These are phyloP conservation scores for Reutealis trisperma DNA, from an alignment of 345 rosid species.

Conservation along the genomic window DNA sequence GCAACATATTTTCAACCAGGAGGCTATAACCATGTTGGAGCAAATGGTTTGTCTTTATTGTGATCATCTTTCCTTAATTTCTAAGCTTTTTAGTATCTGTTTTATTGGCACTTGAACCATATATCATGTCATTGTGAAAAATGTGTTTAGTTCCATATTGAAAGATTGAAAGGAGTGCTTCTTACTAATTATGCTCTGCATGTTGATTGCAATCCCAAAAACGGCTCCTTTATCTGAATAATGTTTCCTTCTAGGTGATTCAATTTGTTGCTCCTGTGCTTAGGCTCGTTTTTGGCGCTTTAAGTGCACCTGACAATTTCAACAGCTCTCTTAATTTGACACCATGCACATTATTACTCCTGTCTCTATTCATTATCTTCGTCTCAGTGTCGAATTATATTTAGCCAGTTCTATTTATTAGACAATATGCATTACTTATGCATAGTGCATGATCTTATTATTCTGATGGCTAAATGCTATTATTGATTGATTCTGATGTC, in stretches of 20 bases:
- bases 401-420: background rate
- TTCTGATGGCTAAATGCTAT: conserved; percentile 24
- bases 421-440: conserved; percentile 3
- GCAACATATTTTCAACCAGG: conserved; percentile 88
- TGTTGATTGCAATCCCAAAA: background rate
- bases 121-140: background rate
- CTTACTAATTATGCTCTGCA: conserved; percentile 1
- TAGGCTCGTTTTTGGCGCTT: background rate
- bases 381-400: background rate
- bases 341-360: background rate
- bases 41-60: conserved; percentile 69
- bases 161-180: conserved; percentile 3
- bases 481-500: conserved; percentile 37
- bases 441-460: conserved; percentile 5
- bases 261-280: background rate
- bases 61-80: background rate
- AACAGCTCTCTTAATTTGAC: background rate
- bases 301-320: background rate
- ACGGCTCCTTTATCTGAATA: background rate
- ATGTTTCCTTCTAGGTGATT: background rate
- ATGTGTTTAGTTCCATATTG: background rate
- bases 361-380: background rate
- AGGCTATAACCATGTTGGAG: conserved; percentile 85
- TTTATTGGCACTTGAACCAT: background rate
- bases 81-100: conserved; percentile 4